phyloP scores from a whole-genome alignment of 164 flowering plant genomes.

The Berberis thunbergii region DNA sequence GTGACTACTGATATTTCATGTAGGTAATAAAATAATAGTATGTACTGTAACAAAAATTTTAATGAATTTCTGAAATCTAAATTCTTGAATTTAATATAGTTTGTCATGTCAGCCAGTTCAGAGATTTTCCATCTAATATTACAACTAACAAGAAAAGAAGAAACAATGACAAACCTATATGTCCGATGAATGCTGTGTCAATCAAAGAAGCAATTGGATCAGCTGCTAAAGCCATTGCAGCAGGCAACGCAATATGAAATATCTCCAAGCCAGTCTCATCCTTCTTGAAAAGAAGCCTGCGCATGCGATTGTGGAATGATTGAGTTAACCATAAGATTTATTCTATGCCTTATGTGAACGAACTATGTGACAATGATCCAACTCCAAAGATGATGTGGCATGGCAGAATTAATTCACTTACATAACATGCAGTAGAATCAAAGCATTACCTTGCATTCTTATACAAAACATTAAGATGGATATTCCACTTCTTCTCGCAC shows the following conservation, averaged over 20 bases:
- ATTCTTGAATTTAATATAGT: neutral
- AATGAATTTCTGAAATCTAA: no score
- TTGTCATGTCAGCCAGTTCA: neutral
- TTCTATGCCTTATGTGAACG: no score
- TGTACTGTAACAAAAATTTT: no score
- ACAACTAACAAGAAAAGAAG: neutral
- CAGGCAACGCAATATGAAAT: slow-evolving; percentile 62
- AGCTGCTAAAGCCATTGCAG: slow-evolving; percentile 78
- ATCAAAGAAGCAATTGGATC: slow-evolving; percentile 85
- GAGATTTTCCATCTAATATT: neutral
- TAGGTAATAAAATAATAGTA: no score
- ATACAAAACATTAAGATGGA: slow-evolving; percentile 26
- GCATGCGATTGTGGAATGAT: neutral
- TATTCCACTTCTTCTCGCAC: slow-evolving; percentile 11
- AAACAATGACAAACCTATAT: slow-evolving; percentile 36
- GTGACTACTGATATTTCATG: no score
- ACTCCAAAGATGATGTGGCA: neutral
- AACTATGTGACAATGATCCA: neutral
- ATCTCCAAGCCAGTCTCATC: slow-evolving; percentile 75
- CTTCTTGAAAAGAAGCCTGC: slow-evolving; percentile 42
- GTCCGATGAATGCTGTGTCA: slow-evolving; percentile 86
- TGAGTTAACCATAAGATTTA: no score
- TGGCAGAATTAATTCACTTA: neutral
- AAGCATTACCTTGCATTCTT: slow-evolving; percentile 37
- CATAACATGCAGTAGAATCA: neutral